Evolutionary conservation across 2,329 filamentous ascomycete genomes (phyloP), one percentile per base, ranked within the genome.

Genomic region (Diaporthe humulicola): DNA sequence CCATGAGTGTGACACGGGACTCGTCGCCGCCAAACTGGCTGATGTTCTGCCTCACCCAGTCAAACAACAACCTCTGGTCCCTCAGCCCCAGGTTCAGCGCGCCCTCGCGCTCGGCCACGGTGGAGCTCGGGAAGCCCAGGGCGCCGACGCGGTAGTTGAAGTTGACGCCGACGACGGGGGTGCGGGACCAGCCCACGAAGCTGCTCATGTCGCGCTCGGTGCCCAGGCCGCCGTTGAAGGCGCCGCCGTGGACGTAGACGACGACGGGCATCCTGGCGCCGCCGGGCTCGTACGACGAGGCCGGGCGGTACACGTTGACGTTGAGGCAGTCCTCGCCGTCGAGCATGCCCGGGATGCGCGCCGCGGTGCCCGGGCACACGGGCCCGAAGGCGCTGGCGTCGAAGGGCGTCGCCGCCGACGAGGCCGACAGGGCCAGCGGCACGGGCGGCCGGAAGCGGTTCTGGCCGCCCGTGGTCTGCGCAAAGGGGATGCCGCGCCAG

Each of bases 111-210:
- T 86, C 84, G 40, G 89, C 86, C 72, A 89, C 78, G 14, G 82
- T 81, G n/a, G 88, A 91, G 14, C 90, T 88, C 38, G 94, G 82
- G 82, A 96, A 95, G 0, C 94, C 94, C 79, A 95, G 86, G 7
- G 90, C 88, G 3, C 91, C 91, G 66, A 94, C 87, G 14, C 93
- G 88, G 81, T 94, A 91, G 82, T 89, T 90, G 80, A 92, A 89
- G 80, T 86, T 89, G 69, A 93, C 86, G 45, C 85, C 89, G 56
- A 94, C 84, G 70, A 93, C 83, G 14, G 88, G 88, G 58, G 83
- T 80, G 36, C 84, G 82, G 3, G 87, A 83, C 84, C 89, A 92
- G 7, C 88, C 86, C 19, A 93, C 88, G 82, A 94, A 90, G 48
- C 89, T 89, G 0, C 87, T 88, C 76, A 93, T 89, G 79, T 93